A percentile compares a stretch with the other conserved stretches of the same genome.
Conservation (phyloP, 1,284 basidiomycete species). For the Neonothopanus nambi region DNA sequence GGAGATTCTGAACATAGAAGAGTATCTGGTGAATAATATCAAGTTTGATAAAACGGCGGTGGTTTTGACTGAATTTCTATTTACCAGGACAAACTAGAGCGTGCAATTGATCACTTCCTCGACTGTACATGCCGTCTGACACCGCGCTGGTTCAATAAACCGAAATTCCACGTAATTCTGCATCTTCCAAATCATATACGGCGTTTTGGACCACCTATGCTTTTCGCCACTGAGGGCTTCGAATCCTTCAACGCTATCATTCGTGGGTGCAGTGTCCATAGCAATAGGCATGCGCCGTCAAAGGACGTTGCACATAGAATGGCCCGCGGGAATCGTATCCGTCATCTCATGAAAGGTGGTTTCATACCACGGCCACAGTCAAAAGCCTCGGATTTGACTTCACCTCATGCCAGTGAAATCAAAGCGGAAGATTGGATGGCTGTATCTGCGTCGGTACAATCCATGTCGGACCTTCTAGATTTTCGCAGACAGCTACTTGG, state of each 20-base stretch:
- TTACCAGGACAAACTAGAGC: no score
- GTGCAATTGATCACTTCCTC: conserved; percentile 31
- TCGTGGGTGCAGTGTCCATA: conserved; percentile 37
- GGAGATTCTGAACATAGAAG: conserved; percentile 30
- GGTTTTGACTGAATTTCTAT: no score
- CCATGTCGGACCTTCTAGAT: no score
- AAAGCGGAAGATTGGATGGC: no score
- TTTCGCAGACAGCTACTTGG: no score
- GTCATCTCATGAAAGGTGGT: conserved; percentile 39
- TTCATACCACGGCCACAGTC: no score
- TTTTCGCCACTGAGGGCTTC: no score
- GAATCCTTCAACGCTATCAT: conserved; percentile 50
- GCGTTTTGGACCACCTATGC: conserved; percentile 45
- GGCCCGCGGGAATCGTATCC: conserved; percentile 33
- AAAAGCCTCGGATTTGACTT: no score
- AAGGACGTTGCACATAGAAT: conserved; percentile 39
- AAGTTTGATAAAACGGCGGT: no score
- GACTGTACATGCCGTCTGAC: conserved; percentile 28
- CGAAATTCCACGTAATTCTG: conserved; percentile 38
- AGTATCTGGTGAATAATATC: conserved; percentile 26
- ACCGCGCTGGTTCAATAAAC: conserved; percentile 38
- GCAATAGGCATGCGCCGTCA: conserved; percentile 44
- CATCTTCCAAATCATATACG: conserved; percentile 34
- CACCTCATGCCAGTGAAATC: no score
- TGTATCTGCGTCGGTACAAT: no score